Conservation (phyloP, 75 land plant species). For the Selaginella tamariscina region DNA sequence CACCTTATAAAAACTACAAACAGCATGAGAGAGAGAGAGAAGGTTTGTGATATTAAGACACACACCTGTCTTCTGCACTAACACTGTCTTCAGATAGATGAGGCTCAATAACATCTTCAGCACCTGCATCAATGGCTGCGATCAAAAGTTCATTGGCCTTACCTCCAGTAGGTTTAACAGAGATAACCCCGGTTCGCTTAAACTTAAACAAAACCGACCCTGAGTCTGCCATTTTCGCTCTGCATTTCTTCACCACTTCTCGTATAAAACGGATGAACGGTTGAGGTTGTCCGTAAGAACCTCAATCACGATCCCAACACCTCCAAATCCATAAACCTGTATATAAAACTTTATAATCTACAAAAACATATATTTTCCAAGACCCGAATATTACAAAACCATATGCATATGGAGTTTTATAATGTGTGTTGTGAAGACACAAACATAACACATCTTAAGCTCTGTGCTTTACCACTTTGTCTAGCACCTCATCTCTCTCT, state of each 20-base stretch:
- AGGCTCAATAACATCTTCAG: constrained; percentile 92
- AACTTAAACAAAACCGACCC: constrained; percentile 88
- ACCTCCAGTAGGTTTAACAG: constrained; percentile 45
- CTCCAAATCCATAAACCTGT: constrained; percentile 89
- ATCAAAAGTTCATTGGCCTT: constrained; percentile 59
- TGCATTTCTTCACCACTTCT: constrained; percentile 72
- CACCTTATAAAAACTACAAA: constrained; percentile 57
- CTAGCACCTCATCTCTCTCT: background rate
- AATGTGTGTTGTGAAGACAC: background rate
- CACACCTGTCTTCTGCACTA: constrained; percentile 35
- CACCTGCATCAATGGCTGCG: constrained; percentile 87
- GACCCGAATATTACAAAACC: no score
- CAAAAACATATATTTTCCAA: no score
- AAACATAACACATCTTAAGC: background rate
- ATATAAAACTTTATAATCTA: no score
- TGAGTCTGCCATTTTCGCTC: constrained; percentile 90
- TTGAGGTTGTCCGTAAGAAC: constrained; percentile 82
- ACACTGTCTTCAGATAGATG: constrained; percentile 43
- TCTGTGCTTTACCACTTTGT: background rate
- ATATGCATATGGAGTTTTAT: background rate
- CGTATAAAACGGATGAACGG: constrained; percentile 71
- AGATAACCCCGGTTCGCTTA: constrained; percentile 68
- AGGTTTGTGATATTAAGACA: background rate
- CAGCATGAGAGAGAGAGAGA: background rate
- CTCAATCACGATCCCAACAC: no score